Evolutionary conservation across 805 yeast genomes (phyloP).

Genomic region (Metschnikowia cerradonensis): DNA sequence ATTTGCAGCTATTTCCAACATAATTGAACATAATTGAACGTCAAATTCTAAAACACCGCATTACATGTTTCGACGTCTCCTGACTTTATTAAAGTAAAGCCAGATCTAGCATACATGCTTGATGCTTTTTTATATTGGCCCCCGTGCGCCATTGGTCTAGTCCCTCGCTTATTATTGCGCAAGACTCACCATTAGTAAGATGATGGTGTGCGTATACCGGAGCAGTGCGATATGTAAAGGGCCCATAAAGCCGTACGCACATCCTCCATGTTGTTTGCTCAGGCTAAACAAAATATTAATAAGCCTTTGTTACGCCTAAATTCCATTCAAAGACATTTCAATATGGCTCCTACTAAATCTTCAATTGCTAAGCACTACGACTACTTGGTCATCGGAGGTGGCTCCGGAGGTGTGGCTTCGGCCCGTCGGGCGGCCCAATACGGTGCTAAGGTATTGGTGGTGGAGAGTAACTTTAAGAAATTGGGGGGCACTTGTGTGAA

Average conservation of each 20-base stretch:
- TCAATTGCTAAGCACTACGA: slow-evolving; percentile 58
- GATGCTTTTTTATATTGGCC: no score
- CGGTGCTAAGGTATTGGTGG: slow-evolving; percentile 81
- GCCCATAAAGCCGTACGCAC: not conserved
- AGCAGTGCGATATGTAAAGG: not conserved
- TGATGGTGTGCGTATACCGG: slow-evolving; percentile 5
- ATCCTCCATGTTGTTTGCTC: slow-evolving; percentile 11
- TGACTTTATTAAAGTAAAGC: no score
- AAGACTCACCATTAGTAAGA: not conserved
- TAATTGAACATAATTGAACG: no score
- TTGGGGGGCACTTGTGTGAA: slow-evolving; percentile 99
- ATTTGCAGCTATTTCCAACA: no score
- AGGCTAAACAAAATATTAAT: slow-evolving; percentile 7
- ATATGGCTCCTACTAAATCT: slow-evolving; percentile 53
- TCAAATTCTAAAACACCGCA: no score
- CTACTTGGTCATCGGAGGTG: slow-evolving; percentile 96
- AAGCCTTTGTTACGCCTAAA: slow-evolving; percentile 13
- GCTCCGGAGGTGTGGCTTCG: slow-evolving; percentile 98
- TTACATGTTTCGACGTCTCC: no score
- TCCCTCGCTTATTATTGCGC: not conserved
- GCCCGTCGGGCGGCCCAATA: slow-evolving; percentile 93
- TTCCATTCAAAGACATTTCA: slow-evolving; percentile 29
- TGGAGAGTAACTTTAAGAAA: slow-evolving; percentile 64
- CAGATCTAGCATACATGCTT: no score
- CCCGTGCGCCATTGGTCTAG: not conserved